Conservation (phyloP, 2,329 filamentous ascomycete species). For the Beauveria bassiana region DNA sequence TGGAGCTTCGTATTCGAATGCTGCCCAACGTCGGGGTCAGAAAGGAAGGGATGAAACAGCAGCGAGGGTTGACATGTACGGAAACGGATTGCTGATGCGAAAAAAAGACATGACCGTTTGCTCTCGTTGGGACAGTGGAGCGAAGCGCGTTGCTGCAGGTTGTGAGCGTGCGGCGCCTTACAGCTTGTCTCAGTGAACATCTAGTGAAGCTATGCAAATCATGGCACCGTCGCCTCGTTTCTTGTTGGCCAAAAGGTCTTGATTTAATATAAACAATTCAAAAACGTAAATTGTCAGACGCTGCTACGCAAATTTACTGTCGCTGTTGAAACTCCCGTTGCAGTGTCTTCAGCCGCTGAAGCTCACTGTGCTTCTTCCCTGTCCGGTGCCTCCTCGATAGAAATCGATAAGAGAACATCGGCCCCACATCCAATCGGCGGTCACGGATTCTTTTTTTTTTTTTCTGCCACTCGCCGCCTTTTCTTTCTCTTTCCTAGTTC, state of each 20-base stretch:
- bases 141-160: background rate
- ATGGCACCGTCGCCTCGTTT: background rate
- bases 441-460: constrained; percentile 1
- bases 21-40: no score
- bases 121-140: background rate
- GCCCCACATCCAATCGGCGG: constrained; percentile 8
- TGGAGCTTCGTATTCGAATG: background rate
- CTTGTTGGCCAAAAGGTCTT: background rate
- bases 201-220: no score
- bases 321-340: background rate
- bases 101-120: background rate
- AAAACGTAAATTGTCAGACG: no score
- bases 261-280: no score
- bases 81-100: background rate
- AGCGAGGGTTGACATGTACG: background rate
- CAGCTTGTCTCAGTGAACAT: background rate
- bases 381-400: background rate
- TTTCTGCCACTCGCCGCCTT: constrained; percentile 2
- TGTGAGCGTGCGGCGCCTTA: background rate
- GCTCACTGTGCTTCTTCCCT: background rate
- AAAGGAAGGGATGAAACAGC: background rate
- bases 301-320: no score
- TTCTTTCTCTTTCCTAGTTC: background rate
- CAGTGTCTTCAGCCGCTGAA: no score
- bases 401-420: background rate